Percentiles rank a stretch among this genome's conserved stretches.
phyloP scores from a whole-genome alignment of 495 filamentous ascomycete species.

The Annulohypoxylon moriforme region DNA sequence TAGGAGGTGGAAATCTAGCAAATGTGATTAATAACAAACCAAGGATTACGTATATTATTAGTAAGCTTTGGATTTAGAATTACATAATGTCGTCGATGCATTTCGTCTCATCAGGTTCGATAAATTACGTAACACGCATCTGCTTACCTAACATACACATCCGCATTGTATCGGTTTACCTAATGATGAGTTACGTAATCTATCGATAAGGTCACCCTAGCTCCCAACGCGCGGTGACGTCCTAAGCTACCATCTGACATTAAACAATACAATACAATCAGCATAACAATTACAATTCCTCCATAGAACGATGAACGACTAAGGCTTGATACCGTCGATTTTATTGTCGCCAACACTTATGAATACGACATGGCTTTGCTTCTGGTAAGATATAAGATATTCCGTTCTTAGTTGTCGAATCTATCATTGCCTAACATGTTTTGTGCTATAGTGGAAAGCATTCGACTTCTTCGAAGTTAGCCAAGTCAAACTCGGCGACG shows the following conservation, averaged over 20 bases:
- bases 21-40: background rate
- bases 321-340: constrained; percentile 19
- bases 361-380: constrained; percentile 48
- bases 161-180: no score
- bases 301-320: constrained; percentile 23
- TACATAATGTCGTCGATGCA: no score
- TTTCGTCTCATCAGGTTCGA: no score
- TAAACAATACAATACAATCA: no score
- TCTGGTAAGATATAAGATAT: constrained; percentile 34
- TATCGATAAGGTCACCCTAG: constrained; percentile 28
- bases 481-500: constrained; percentile 81
- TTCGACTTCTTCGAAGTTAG: constrained; percentile 99
- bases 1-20: constrained; percentile 36
- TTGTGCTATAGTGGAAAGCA: constrained; percentile 84
- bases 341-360: constrained; percentile 36
- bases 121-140: background rate
- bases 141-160: background rate
- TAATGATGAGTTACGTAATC: background rate
- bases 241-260: constrained; percentile 1
- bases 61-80: no score
- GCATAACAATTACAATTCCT: constrained; percentile 13
- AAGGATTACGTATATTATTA: no score
- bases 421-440: constrained; percentile 15
- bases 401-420: background rate
- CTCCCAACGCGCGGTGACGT: constrained; percentile 29